Conservation (phyloP, 2,329 filamentous ascomycete genomes). For the Arthrocladium fulminans region DNA sequence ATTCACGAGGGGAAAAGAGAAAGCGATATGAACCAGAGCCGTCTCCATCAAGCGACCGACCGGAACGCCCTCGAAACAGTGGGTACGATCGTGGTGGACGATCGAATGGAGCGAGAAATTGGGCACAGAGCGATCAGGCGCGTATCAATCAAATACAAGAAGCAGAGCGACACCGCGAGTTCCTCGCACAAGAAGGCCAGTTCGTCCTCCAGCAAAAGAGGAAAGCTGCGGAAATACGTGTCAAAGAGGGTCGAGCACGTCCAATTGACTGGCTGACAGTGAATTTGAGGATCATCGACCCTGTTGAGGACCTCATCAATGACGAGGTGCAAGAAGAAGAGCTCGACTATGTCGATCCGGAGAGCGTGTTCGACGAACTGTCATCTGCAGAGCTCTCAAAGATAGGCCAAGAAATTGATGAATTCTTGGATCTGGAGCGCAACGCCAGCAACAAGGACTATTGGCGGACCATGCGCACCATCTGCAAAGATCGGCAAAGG, state of each 20-base stretch:
- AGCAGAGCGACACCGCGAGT: conserved; percentile 69
- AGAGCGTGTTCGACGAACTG: conserved; percentile 68
- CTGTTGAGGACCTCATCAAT: conserved; percentile 67
- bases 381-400: conserved; percentile 59
- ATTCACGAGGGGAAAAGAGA: conserved; percentile 7
- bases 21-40: background rate
- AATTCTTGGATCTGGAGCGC: conserved; percentile 70
- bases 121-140: conserved; percentile 34
- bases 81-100: background rate
- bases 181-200: conserved; percentile 88
- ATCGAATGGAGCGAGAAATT: conserved; percentile 1
- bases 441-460: conserved; percentile 73
- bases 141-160: conserved; percentile 52
- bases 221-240: conserved; percentile 92
- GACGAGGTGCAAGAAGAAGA: conserved; percentile 73
- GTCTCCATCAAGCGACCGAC: background rate
- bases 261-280: conserved; percentile 92
- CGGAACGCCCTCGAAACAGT: background rate
- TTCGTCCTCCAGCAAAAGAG: conserved; percentile 96
- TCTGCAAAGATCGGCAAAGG: conserved; percentile 67
- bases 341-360: conserved; percentile 69
- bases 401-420: conserved; percentile 72
- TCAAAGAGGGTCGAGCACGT: conserved; percentile 81
- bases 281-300: conserved; percentile 78
- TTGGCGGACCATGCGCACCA: conserved; percentile 78